Evolutionary conservation across 2,329 filamentous ascomycete species (phyloP).

Genomic region (Cercospora berteroae): DNA sequence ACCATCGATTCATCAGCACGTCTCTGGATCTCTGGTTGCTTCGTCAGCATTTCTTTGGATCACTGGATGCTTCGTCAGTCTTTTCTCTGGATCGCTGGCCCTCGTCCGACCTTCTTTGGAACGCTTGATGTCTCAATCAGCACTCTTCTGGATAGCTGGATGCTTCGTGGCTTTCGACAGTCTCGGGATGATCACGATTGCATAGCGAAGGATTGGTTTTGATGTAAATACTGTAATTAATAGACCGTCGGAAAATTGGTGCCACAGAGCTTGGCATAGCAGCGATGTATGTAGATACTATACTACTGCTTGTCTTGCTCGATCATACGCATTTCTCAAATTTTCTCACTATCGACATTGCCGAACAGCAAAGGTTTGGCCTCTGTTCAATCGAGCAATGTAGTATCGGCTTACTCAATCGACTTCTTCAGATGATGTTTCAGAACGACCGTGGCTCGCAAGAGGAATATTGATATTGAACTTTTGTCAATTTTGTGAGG

Average conservation of each 20-base stretch:
- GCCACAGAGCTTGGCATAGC: not conserved
- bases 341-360: no score
- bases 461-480: not conserved
- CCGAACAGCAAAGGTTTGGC: no score
- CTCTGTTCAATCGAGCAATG: no score
- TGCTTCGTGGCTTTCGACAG: not conserved
- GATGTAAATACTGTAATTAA: conserved; percentile 5
- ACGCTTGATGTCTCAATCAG: not conserved
- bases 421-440: not conserved
- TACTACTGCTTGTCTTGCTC: not conserved
- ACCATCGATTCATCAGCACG: not conserved
- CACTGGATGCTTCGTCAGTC: not conserved
- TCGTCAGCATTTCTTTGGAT: not conserved
- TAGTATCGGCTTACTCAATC: not conserved
- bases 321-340: not conserved
- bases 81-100: not conserved
- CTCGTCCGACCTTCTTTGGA: not conserved
- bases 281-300: conserved; percentile 2
- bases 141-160: not conserved
- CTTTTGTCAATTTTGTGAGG: not conserved
- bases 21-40: not conserved
- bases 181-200: not conserved
- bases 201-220: not conserved
- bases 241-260: conserved; percentile 2
- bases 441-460: not conserved